These are phyloP conservation scores for Pisolithus microcarpus DNA, from an alignment of 768 basidiomycete genomes.

Conservation along the genomic window DNA sequence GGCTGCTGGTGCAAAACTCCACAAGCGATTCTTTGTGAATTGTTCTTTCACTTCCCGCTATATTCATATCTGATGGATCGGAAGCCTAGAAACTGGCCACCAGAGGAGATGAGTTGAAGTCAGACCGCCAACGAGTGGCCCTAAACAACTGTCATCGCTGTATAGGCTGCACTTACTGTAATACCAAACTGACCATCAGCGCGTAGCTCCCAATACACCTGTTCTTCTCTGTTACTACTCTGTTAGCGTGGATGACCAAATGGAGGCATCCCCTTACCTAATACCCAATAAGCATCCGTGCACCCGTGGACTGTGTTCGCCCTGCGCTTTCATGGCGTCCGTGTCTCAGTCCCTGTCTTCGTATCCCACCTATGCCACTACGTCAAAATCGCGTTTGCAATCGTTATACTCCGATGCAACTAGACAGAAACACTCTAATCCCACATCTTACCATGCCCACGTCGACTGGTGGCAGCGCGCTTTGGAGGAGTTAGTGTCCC, in stretches of 20 bases:
- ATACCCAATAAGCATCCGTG: constrained; percentile 3
- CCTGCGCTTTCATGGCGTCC: constrained; percentile 14
- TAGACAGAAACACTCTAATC: constrained; percentile 77
- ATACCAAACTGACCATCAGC: no score
- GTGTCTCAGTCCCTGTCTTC: constrained; percentile 13
- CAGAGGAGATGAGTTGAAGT: constrained; percentile 6
- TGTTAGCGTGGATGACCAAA: no score
- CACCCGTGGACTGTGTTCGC: not conserved
- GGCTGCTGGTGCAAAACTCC: constrained; percentile 15
- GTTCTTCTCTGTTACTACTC: no score
- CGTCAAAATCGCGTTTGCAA: constrained; percentile 47
- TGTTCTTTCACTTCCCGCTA: not conserved
- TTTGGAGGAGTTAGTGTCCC: constrained; percentile 52
- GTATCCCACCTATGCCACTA: constrained; percentile 22
- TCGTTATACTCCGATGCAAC: constrained; percentile 87
- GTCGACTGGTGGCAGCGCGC: constrained; percentile 83
- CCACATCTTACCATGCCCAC: constrained; percentile 71
- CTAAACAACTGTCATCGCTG: no score
- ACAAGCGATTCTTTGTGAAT: constrained; percentile 23
- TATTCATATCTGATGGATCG: not conserved
- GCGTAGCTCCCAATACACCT: no score
- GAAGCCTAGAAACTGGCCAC: constrained; percentile 15
- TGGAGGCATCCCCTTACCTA: not conserved
- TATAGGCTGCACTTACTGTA: no score
- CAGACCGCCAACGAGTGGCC: no score